Base-by-base conservation (phyloP, 768 basidiomycete genomes). In the Collybia mongolica region DNA sequence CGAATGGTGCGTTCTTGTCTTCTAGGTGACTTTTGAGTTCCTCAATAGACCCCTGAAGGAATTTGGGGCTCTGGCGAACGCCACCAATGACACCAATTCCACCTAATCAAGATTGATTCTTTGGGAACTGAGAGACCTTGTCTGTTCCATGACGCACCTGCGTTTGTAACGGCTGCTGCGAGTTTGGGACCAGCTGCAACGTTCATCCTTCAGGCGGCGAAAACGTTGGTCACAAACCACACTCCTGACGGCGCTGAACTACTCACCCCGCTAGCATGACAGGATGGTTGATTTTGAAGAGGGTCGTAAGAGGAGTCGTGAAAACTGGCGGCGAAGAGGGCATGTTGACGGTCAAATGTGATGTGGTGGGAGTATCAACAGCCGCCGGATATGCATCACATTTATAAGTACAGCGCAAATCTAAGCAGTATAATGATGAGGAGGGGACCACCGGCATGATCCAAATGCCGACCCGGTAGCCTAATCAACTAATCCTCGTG, bases 31-130 rank as follows among this genome's bases (percentile, higher is more conserved):
- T 75, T 70, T 91, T 93, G 58, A 94, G 67, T 59, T 91, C 87
- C 19, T 84, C 74, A 42, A 90, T 88, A 15, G 75, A 77, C 22
- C 76, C 72, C 55, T 81, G 76, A 19, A 92, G 80, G 58, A 88
- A 78, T 58, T 82, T 84, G 18, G 88, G 89, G 46, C 75, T 87
- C 60, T 87, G 86, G 32, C 80, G 77, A 39, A 89, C 66, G 28
- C 93, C 93, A 2, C 92, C 93, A 55, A 95, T 93, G 59, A 93
- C 90, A 18, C 93, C 93, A 56, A 89, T 84, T 5, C 89, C 90
- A 57, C 84, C 81, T 79, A 15, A n/a, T 39, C 22, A 35, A 32
- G 11, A 14, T 5, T 6, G 14, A 9, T 9, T 32, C 14, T 3
- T 11, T 6, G 11, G 32, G 11, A 14, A 32, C 32, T 32, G 11